Evolutionary conservation across 768 basidiomycete species (phyloP).

Genomic region (Coprinopsis sp.): DNA sequence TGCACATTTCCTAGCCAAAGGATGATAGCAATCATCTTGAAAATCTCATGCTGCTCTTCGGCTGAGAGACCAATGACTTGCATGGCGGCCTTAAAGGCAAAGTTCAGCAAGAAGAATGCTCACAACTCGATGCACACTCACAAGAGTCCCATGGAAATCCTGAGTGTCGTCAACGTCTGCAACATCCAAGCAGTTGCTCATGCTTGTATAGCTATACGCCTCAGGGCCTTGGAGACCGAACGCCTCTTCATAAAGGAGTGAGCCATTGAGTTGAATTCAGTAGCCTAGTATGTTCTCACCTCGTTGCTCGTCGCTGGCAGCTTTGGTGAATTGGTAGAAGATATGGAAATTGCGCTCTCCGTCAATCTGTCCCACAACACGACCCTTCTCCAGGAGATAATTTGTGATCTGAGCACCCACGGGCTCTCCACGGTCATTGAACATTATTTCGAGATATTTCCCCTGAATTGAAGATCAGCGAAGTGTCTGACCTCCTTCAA

Average conservation of each 20-base stretch:
- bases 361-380: conserved; percentile 94
- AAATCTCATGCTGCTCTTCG: conserved; percentile 87
- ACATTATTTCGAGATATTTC: conserved; percentile 99
- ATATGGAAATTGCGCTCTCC: conserved; percentile 98
- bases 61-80: conserved; percentile 80
- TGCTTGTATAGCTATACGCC: conserved; percentile 88
- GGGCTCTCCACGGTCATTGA: conserved; percentile 88
- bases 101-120: conserved; percentile 4
- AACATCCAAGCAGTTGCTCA: conserved; percentile 90
- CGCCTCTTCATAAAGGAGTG: conserved; percentile 52
- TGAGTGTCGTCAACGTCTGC: conserved; percentile 83
- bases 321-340: conserved; percentile 99
- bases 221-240: conserved; percentile 97
- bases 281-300: conserved; percentile 42
- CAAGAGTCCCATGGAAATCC: conserved; percentile 87
- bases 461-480: conserved; percentile 49
- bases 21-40: conserved; percentile 85
- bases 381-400: conserved; percentile 94
- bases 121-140: conserved; percentile 32
- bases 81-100: conserved; percentile 75
- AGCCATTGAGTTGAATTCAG: conserved; percentile 8
- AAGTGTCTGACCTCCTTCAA: neutral
- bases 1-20: conserved; percentile 97
- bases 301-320: conserved; percentile 82
- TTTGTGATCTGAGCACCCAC: conserved; percentile 98